phyloP scores from a whole-genome alignment of 2,329 filamentous ascomycete species.

The Trichoderma sp. region DNA sequence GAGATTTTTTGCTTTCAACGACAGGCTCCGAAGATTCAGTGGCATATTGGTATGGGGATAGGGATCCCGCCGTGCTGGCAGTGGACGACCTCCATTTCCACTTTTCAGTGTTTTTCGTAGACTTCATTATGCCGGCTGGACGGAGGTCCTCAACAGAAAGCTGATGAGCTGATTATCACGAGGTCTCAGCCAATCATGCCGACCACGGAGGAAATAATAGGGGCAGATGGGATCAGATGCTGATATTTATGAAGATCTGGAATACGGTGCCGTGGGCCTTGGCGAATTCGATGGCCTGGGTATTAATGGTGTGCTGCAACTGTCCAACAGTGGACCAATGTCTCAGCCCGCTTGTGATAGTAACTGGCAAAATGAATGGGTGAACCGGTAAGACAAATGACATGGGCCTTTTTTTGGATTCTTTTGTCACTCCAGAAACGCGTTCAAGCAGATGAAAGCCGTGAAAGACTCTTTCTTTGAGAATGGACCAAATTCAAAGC shows the following conservation, averaged over 20 bases:
- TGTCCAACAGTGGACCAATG: slow-evolving; percentile 16
- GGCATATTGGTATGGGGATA: slow-evolving; percentile 32
- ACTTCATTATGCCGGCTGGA: slow-evolving; percentile 8
- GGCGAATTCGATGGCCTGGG: not conserved
- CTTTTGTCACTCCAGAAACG: slow-evolving; percentile 3
- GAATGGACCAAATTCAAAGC: not conserved
- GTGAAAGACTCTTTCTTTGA: not conserved
- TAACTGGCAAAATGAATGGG: not conserved
- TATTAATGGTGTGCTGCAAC: not conserved
- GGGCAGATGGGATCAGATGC: slow-evolving; percentile 2
- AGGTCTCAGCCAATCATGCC: slow-evolving; percentile 26
- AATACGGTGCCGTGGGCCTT: not conserved
- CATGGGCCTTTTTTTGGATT: not conserved
- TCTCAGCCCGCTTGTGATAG: slow-evolving; percentile 22
- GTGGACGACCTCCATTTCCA: slow-evolving; percentile 44
- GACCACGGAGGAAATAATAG: slow-evolving; percentile 1
- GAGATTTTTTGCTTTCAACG: slow-evolving; percentile 43
- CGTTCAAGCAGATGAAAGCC: not conserved
- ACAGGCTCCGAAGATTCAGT: slow-evolving; percentile 33
- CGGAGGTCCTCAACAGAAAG: not conserved
- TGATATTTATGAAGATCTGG: not conserved
- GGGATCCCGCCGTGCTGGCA: slow-evolving; percentile 35
- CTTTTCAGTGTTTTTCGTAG: slow-evolving; percentile 40
- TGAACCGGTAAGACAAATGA: slow-evolving; percentile 18
- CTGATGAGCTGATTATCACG: not conserved